These are phyloP conservation scores for Eucalyptus marginata DNA, from an alignment of 345 rosid genomes.

Conservation along the genomic window DNA sequence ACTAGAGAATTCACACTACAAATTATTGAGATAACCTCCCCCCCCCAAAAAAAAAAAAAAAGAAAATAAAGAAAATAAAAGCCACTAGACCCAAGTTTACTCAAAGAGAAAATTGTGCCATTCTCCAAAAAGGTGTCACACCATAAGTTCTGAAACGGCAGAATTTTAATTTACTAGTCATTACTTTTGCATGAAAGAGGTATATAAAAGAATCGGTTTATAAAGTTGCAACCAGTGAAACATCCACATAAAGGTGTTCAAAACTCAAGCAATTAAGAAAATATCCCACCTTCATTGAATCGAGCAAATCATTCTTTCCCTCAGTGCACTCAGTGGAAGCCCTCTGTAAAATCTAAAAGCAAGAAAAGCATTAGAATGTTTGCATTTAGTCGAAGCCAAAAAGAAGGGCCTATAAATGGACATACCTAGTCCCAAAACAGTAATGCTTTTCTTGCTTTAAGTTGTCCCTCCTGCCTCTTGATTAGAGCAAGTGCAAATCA, in stretches of 20 bases:
- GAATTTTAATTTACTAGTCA: neutral
- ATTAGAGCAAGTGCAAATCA: too few species aligned
- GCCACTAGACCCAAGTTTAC: neutral
- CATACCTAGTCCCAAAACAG: too few species aligned
- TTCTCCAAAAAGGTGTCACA: neutral
- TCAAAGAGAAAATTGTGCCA: neutral
- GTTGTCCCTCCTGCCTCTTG: too few species aligned
- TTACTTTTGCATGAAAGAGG: neutral
- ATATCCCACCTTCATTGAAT: conserved; percentile 66
- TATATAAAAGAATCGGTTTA: neutral
- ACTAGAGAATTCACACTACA: neutral
- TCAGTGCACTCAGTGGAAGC: conserved; percentile 33
- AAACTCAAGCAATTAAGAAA: neutral
- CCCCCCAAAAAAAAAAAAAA: too few species aligned
- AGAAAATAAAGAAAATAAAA: neutral
- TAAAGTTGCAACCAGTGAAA: neutral
- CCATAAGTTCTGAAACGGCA: neutral
- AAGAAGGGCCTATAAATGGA: too few species aligned
- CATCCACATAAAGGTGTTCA: neutral
- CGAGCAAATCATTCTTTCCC: conserved; percentile 86
- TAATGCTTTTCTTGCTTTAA: too few species aligned
- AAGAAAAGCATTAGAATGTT: too few species aligned
- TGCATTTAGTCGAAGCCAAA: too few species aligned
- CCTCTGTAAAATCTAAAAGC: fast-evolving
- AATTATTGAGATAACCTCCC: neutral